Evolutionary conservation across 2,329 filamentous ascomycete genomes (phyloP).

Genomic region (Aulographum hederae): DNA sequence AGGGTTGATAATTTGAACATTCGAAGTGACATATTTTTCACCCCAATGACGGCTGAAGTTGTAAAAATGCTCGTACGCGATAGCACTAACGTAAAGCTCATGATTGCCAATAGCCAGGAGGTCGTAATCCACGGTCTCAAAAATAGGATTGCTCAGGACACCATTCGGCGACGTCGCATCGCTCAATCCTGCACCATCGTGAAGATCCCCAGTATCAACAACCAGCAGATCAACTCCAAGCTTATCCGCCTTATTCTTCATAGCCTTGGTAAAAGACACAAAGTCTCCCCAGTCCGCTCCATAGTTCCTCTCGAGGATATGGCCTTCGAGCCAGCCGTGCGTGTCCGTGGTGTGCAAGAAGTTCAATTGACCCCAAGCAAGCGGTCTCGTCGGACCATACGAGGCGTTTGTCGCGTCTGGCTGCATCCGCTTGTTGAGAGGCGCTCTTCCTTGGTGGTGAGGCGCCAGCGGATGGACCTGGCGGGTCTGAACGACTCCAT

Average conservation of each 20-base stretch:
- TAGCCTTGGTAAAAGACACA: slow-evolving; percentile 39
- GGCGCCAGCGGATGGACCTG: too few relatives aligned
- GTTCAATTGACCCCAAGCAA: slow-evolving; percentile 47
- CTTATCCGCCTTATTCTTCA: slow-evolving; percentile 38
- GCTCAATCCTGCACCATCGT: slow-evolving; percentile 45
- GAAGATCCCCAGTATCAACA: slow-evolving; percentile 46
- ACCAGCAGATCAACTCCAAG: slow-evolving; percentile 41
- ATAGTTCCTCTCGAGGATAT: slow-evolving; percentile 43
- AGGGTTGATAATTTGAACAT: slow-evolving; percentile 30
- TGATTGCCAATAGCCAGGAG: slow-evolving; percentile 41
- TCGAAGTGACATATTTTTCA: slow-evolving; percentile 34
- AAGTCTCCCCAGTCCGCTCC: slow-evolving; percentile 50
- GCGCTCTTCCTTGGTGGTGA: too few relatives aligned
- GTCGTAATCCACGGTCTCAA: slow-evolving; percentile 33
- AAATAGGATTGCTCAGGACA: slow-evolving; percentile 32
- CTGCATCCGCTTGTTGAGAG: slow-evolving; percentile 26
- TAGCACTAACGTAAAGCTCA: slow-evolving; percentile 43
- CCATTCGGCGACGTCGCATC: slow-evolving; percentile 42
- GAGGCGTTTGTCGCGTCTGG: slow-evolving; percentile 23
- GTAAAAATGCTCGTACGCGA: slow-evolving; percentile 42
- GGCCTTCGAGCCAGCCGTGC: slow-evolving; percentile 42
- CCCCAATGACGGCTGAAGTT: slow-evolving; percentile 40
- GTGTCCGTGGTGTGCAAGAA: slow-evolving; percentile 49
- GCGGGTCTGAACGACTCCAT: too few relatives aligned
- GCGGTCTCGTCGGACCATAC: slow-evolving; percentile 16